These are phyloP conservation scores for Pythium dissotocum DNA, from an alignment of 352 stramenopile species.

Conservation along the genomic window DNA sequence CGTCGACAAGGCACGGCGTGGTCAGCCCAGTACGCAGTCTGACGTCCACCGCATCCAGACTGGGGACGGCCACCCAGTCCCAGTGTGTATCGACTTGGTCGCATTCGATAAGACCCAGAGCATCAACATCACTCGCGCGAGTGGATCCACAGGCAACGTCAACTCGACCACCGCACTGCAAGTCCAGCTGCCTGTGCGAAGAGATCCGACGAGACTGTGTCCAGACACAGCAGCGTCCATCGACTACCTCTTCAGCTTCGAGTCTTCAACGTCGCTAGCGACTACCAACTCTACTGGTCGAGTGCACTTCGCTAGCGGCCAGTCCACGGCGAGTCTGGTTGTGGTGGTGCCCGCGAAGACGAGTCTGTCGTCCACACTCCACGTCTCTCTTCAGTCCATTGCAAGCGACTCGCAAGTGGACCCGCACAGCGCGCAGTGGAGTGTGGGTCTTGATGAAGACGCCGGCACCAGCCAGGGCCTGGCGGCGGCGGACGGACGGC, in stretches of 20 bases:
- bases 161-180: neutral
- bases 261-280: neutral
- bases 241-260: conserved; percentile 3
- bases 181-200: conserved; percentile 10
- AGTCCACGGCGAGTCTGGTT: conserved; percentile 6
- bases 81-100: conserved; percentile 18
- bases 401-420: neutral
- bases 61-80: neutral
- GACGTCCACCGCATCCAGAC: conserved; percentile 6
- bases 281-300: neutral
- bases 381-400: conserved; percentile 7
- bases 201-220: conserved; percentile 1
- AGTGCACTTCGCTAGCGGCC: conserved; percentile 7
- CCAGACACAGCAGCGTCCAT: neutral
- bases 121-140: conserved; percentile 10
- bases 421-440: neutral
- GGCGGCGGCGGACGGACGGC: conserved; percentile 18
- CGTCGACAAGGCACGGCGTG: conserved; percentile 10
- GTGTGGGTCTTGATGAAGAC: neutral
- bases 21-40: conserved; percentile 11
- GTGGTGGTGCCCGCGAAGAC: neutral
- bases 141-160: neutral
- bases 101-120: conserved; percentile 8
- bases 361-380: conserved; percentile 2
- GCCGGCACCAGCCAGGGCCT: neutral